Evolutionary conservation across 345 rosid species (phyloP), one percentile per base, ranked within the genome.

Genomic region (Eucalyptus marginata): DNA sequence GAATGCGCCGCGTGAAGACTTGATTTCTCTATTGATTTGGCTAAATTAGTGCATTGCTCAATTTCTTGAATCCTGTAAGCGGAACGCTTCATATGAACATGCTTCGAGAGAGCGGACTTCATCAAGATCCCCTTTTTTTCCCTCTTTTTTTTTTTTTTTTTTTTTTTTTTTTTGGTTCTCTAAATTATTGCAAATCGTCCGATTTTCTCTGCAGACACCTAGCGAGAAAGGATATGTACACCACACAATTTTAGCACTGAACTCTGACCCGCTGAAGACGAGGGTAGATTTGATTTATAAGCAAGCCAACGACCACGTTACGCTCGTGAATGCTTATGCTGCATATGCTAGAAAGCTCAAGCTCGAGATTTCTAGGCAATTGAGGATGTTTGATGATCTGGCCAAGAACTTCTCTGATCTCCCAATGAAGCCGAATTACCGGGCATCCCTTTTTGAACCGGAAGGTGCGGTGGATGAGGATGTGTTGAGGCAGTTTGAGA

Each of bases 291-390:
- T 97, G 95, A 95, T 96, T 86, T 92, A 96, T 87, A 97, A 94
- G 92, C 99, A 97, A 93, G 98, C 98, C 17, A 96, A 92, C 86
- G 98, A 97, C 88, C 98, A 97, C 89, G 91, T 96, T 27, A 90
- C 96, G 44, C 92, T 97, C 10, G 96, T 95, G 71, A 96, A 94
- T 89, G 97, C 99, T 2, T 97, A 97, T 83, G 98, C 99, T 3
- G 94, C 98, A 51, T 97, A 95, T 92, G 99, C 99, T n/a, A 93
- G 99, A 90, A 96, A 95, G 95, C 95, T 97, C 6, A 97, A 97
- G 96, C 94, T 97, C 54, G 99, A 97, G 84, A 95, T 94, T 52
- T 95, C 98, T 3, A 95, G 93, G 91, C 99, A 97, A 89, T 90
- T 97, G 49, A 94, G 92, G 80, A 92, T 93, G 87, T 97, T 97